Evolutionary conservation across 2,329 filamentous ascomycete species (phyloP), one percentile per base, ranked within the genome.

Genomic region (Cladophialophora psammophila): DNA sequence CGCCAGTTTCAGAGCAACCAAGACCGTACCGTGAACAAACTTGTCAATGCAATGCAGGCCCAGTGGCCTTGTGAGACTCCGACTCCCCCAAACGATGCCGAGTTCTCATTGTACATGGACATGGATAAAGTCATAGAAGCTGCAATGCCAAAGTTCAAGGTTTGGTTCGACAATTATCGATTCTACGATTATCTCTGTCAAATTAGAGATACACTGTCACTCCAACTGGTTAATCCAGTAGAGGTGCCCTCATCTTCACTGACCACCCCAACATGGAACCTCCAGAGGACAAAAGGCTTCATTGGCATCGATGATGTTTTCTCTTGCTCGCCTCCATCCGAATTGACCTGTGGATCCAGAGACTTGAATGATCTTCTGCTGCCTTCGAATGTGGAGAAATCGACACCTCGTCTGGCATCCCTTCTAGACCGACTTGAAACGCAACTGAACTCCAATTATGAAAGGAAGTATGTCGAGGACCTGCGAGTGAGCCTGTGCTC

Each of bases 1-100:
- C 18, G 52, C 31, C 52, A 55, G 31, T 55, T 26, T 34, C 52
- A 55, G 20, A 55, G 52, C 31, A 55, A 55, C 9, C 52, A 55
- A 31, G 52, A 55, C 26, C 31, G 20, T 55, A 2, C 31, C 2
- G 3, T 55, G 15, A 55, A 55, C 31, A 13, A 34, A 34, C 13
- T 55, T 12, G 26, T 55, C 6, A 13, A 34, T 20, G 13, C 31
- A 31, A 13, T 55, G 5, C 8, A 34, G 26, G 15, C 9, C 13
- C 52, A 55, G 52, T 55, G 52, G 52, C 52, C 52, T 10, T 6
- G 18, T n/a, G 52, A 55, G 10, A 34, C 3, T 32, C 52, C 52
- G 20, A 10, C 7, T 7, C 4, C 10, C 15, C 52, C 18, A 10
- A 31, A 26, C 15, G 20, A 15, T 34, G 5, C 31, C 13, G 9